phyloP scores from a whole-genome alignment of 176 grass and related monocot species.

The Tillandsia leiboldiana region DNA sequence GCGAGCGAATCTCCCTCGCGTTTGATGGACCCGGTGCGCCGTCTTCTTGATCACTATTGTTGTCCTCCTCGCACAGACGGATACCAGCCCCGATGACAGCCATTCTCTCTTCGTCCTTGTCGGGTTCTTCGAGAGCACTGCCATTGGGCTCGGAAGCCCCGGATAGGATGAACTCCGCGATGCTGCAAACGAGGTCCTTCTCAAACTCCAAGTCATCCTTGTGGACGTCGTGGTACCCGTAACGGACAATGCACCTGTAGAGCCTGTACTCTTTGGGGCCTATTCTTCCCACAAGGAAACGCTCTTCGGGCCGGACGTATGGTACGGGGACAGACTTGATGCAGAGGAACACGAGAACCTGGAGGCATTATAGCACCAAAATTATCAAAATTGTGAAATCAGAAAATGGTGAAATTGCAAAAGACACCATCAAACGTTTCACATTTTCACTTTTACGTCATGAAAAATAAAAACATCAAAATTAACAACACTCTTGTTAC shows the following conservation, averaged over 20 bases:
- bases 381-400: background rate
- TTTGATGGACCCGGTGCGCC: slow-evolving; percentile 29
- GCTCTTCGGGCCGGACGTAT: slow-evolving; percentile 50
- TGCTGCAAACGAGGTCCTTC: slow-evolving; percentile 79
- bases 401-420: background rate
- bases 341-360: slow-evolving; percentile 94
- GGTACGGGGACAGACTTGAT: slow-evolving; percentile 79
- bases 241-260: slow-evolving; percentile 86
- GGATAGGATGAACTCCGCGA: slow-evolving; percentile 84
- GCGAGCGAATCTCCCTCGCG: slow-evolving; percentile 34
- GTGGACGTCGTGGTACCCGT: slow-evolving; percentile 84
- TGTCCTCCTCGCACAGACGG: slow-evolving; percentile 48
- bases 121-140: slow-evolving; percentile 1
- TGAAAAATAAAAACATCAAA: too few relatives aligned
- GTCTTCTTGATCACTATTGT: background rate
- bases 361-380: background rate
- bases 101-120: slow-evolving; percentile 63
- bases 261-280: slow-evolving; percentile 78
- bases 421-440: background rate
- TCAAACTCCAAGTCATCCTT: slow-evolving; percentile 92
- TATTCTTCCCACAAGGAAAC: slow-evolving; percentile 80
- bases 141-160: slow-evolving; percentile 27
- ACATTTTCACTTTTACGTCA: too few relatives aligned
- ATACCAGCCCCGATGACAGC: slow-evolving; percentile 58
- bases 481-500: background rate